Percentiles rank a stretch among this genome's conserved stretches.
phyloP scores from a whole-genome alignment of 2,329 filamentous ascomycete species.

The Fusarium decemcellulare region DNA sequence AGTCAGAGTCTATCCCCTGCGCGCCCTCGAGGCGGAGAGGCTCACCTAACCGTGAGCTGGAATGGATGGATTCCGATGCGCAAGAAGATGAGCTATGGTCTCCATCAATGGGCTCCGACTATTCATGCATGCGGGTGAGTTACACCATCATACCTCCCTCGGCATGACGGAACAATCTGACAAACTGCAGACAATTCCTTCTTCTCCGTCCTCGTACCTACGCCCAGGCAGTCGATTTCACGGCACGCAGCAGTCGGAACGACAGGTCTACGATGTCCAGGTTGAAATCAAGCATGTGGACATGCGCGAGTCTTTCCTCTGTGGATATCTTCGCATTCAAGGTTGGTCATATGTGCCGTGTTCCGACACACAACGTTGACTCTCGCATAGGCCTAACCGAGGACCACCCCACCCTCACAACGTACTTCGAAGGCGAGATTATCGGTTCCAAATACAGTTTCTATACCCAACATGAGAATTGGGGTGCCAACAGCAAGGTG shows the following conservation, averaged over 20 bases:
- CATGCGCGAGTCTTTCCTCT: conserved; percentile 93
- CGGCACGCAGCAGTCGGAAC: conserved; percentile 93
- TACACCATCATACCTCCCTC: conserved; percentile 1
- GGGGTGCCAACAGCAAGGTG: conserved; percentile 93
- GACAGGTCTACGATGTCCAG: conserved; percentile 93
- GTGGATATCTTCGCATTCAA: conserved; percentile 96
- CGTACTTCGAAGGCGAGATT: conserved; percentile 98
- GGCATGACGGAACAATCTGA: conserved; percentile 25
- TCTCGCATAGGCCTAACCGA: conserved; percentile 82
- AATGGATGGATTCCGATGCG: conserved; percentile 42
- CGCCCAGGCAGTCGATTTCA: conserved; percentile 89
- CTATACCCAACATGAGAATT: conserved; percentile 87
- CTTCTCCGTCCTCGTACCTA: conserved; percentile 87
- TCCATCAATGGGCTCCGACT: conserved; percentile 57
- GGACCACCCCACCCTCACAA: conserved; percentile 97
- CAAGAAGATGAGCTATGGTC: conserved; percentile 51
- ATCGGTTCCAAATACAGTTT: conserved; percentile 97
- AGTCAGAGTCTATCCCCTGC: conserved; percentile 34
- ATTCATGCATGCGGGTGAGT: conserved; percentile 55
- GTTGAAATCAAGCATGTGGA: conserved; percentile 98
- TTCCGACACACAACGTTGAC: conserved; percentile 26
- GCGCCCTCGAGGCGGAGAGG: conserved; percentile 29
- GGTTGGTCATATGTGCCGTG: conserved; percentile 65
- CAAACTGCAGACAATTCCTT: conserved; percentile 74
- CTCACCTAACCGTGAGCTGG: conserved; percentile 38